Percentiles rank a stretch among this genome's conserved stretches.
Conservation (phyloP, 148 eudicot species). For the Camellia granthamiana region DNA sequence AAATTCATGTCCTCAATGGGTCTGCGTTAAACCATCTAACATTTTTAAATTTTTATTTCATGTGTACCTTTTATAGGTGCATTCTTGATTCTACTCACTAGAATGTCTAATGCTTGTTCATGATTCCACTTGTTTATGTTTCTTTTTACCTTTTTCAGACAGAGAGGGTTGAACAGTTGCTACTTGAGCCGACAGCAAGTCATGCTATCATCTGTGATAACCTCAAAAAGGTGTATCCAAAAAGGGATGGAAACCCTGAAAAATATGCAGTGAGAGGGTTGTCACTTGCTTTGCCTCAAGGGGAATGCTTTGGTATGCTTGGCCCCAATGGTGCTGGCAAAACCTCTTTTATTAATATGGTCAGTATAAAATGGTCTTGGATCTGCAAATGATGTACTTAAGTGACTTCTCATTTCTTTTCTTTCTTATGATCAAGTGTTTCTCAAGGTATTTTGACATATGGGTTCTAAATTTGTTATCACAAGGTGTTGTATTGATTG, state of each 20-base stretch:
- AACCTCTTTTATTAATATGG: constrained; percentile 93
- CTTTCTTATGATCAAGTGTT: background rate
- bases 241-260: constrained; percentile 86
- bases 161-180: constrained; percentile 69
- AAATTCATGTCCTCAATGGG: background rate
- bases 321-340: constrained; percentile 99
- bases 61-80: background rate
- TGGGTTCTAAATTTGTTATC: background rate
- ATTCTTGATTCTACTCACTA: background rate
- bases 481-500: background rate
- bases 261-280: constrained; percentile 83
- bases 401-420: background rate
- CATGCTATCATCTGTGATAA: constrained; percentile 62
- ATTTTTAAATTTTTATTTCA: background rate
- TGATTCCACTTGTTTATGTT: background rate
- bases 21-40: background rate
- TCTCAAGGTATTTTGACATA: background rate
- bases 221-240: constrained; percentile 75
- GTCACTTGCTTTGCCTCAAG: constrained; percentile 83
- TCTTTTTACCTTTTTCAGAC: constrained; percentile 48
- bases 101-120: background rate
- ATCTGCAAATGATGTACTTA: background rate
- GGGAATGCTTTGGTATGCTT: constrained; percentile 99
- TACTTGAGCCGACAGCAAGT: constrained; percentile 48
- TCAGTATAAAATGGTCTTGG: constrained; percentile 30